Evolutionary conservation across 148 eudicot species (phyloP).

Genomic region (Persicaria maculosa): DNA sequence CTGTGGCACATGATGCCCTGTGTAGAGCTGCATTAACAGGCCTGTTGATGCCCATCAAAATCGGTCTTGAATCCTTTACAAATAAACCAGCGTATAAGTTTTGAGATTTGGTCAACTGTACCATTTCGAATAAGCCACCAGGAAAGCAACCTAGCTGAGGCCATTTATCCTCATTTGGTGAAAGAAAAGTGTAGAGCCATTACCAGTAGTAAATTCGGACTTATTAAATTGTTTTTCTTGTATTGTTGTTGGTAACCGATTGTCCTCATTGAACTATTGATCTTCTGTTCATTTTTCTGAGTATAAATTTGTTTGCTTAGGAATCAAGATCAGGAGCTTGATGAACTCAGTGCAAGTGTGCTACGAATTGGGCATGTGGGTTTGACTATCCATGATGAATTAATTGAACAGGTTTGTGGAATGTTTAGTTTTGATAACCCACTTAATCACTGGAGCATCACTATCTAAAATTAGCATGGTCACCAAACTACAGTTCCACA

Average conservation of each 20-base stretch:
- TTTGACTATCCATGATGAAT: slow-evolving; percentile 89
- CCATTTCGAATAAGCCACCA: not conserved
- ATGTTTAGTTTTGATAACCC: not conserved
- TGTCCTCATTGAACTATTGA: not conserved
- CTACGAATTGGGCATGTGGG: slow-evolving; percentile 86
- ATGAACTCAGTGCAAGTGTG: slow-evolving; percentile 85
- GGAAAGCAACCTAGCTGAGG: not conserved
- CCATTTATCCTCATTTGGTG: not conserved
- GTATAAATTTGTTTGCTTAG: slow-evolving; percentile 32
- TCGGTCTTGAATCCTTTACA: not conserved
- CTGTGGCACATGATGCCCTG: too few species aligned
- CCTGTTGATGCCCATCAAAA: too few species aligned
- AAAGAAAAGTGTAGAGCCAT: not conserved
- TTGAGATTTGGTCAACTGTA: not conserved
- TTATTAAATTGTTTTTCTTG: not conserved
- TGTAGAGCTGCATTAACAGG: too few species aligned
- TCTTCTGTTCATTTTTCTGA: not conserved
- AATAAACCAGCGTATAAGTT: not conserved
- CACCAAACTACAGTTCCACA: not conserved
- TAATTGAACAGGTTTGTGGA: slow-evolving; percentile 67
- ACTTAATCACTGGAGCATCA: not conserved
- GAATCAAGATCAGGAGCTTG: slow-evolving; percentile 94
- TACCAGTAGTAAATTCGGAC: not conserved
- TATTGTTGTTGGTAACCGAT: not conserved
- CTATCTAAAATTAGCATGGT: not conserved